Base-by-base conservation (phyloP, 108 stramenopile species). In the Skeletonema marinoi region DNA sequence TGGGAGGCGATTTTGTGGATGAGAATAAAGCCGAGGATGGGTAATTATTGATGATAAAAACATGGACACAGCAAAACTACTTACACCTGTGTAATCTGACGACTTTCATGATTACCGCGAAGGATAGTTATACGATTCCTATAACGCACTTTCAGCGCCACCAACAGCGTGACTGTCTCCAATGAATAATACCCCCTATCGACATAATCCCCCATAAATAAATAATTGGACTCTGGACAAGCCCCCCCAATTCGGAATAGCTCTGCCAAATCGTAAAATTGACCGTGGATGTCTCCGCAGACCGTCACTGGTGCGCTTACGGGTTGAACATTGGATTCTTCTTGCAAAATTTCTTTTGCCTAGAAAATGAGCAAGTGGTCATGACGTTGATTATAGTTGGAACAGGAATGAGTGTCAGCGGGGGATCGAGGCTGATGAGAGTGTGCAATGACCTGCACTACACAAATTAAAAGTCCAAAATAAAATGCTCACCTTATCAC, bases 31-130 rank as follows among this genome's bases (percentile, higher is more conserved):
- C 0, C 41, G 21, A n/a, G 32, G 2, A 54, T 36, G 25, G 17
- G 59, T 1, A 31, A 66, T 6, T n/a, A 61, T 61, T 1, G 31
- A 46, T 7, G 3, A 17, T 41, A 64, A 73, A 35, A 3, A 44
- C 4, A n/a, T n/a, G 14, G 16, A n/a, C 16, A 16, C 32, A 16
- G 39, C 48, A 63, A 42, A 32, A 30, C 17, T 25, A 80, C 83
- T 80, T 77, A 87, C 71, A 97, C 97, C 86, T 98, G 98, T 16
- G 98, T 98, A 81, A 98, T 98, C 87, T 98, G 98, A 44, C 98
- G 93, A 76, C 90, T 92, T 80, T 98, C 98, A 81, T 98, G 98
- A 87, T 98, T 98, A 10, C 97, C 97, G 32, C 97, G 83, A 42
- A 98, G 74, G 48, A 98, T 82, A 4, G 96, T 96, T 21, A 98